phyloP scores from a whole-genome alignment of 805 yeast species.

The Jamesozyma hellenica region DNA sequence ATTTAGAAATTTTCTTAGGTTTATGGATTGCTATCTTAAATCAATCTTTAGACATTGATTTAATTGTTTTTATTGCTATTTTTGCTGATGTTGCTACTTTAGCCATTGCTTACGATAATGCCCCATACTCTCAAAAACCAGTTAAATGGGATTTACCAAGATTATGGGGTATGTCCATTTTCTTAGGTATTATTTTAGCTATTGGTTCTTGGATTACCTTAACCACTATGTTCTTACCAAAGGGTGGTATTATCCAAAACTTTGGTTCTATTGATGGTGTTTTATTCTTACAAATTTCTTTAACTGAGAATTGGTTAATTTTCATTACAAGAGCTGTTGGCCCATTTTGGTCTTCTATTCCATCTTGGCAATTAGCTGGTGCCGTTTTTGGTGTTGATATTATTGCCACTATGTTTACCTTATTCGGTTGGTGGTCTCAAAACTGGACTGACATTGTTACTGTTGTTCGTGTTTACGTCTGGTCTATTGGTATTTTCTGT shows the following conservation, averaged over 20 bases:
- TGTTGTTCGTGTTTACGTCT: constrained; percentile 87
- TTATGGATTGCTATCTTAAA: constrained; percentile 93
- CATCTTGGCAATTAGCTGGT: constrained; percentile 95
- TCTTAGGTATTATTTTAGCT: constrained; percentile 80
- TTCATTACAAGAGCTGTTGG: constrained; percentile 95
- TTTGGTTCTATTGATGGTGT: constrained; percentile 92
- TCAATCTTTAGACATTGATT: constrained; percentile 75
- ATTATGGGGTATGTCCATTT: constrained; percentile 92
- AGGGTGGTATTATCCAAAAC: constrained; percentile 93
- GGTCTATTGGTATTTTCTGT: constrained; percentile 96
- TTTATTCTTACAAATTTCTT: constrained; percentile 84
- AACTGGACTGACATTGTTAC: constrained; percentile 95
- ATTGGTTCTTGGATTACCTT: constrained; percentile 89
- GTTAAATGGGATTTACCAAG: constrained; percentile 96
- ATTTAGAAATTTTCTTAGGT: constrained; percentile 90
- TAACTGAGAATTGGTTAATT: constrained; percentile 95
- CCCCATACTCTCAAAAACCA: constrained; percentile 87
- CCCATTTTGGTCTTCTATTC: constrained; percentile 95
- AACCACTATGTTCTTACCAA: constrained; percentile 84
- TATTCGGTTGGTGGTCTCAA: constrained; percentile 97
- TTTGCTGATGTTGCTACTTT: constrained; percentile 96
- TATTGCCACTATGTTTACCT: constrained; percentile 82
- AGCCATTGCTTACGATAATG: constrained; percentile 95
- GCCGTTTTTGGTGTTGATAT: constrained; percentile 86
- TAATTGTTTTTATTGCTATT: constrained; percentile 92